Percentiles rank a stretch among this genome's conserved stretches.
Conservation (phyloP, 495 filamentous ascomycete genomes). For the Aspergillus egyptiacus region DNA sequence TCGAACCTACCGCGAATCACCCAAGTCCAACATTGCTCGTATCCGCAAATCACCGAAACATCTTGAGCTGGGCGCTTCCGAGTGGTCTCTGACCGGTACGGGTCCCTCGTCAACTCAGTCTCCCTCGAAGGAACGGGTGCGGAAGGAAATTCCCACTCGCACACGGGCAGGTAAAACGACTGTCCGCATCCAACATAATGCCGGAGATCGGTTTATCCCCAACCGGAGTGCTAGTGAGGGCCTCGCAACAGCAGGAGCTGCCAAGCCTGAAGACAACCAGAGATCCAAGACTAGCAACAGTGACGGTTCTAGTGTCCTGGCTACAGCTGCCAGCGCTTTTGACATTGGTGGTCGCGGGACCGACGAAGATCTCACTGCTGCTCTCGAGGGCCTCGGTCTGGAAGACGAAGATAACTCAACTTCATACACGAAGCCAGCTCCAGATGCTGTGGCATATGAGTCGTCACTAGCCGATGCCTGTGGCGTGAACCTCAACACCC, state of each 20-base stretch:
- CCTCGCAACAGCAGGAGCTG: constrained; percentile 70
- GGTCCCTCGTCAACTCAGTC: constrained; percentile 61
- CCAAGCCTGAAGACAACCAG: constrained; percentile 68
- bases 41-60: constrained; percentile 62
- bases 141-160: constrained; percentile 56
- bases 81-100: constrained; percentile 85
- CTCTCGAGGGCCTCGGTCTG: constrained; percentile 71
- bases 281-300: constrained; percentile 61
- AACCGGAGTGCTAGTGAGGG: constrained; percentile 86
- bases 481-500: constrained; percentile 84
- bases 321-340: constrained; percentile 61
- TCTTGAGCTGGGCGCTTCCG: constrained; percentile 87
- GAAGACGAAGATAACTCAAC: constrained; percentile 52
- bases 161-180: constrained; percentile 62
- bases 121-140: constrained; percentile 59
- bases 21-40: constrained; percentile 91
- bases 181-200: constrained; percentile 63
- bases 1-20: constrained; percentile 59
- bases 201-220: constrained; percentile 94
- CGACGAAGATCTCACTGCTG: constrained; percentile 70
- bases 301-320: constrained; percentile 61
- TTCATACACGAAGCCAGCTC: constrained; percentile 68
- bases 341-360: constrained; percentile 56
- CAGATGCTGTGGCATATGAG: constrained; percentile 84
- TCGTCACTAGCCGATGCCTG: constrained; percentile 88